Evolutionary conservation across 495 filamentous ascomycete genomes (phyloP), one percentile per base, ranked within the genome.

Genomic region (Neurospora sp.): DNA sequence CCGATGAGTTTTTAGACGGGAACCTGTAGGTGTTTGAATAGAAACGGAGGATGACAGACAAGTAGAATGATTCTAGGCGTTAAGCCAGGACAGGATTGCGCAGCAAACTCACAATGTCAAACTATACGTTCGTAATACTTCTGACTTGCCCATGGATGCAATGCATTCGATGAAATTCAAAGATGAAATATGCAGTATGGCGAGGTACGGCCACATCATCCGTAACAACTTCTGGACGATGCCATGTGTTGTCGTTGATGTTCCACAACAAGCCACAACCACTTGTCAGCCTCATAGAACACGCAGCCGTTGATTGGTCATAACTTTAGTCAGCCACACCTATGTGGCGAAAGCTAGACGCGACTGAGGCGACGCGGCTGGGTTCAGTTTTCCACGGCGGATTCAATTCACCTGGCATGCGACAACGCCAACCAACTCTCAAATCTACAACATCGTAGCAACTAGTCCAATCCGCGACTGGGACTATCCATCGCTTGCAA

Each of bases 221-320:
- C 8, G 40, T 22, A 37, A 20, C 20, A 18, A 39, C 18, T 76
- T 76, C 74, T 68, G 39, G 75, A 74, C 71, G 68, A 72, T 77
- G 73, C 72, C 11, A 27, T 59, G 20, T 59, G 48, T 1, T 48
- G 44, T 48, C n/a, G 44, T 48, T 48, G 18, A 27, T 59, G 22
- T 59, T 31, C 48, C 11, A 59, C 22, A 2, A 59, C 22, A 22
- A 77, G 76, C 74, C 76, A 75, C 76, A 75, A 1, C 10, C 5
- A 39, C 37, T 27, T 27, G 40, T 71, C 73, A 73, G 71, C 75
- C 75, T 73, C 53, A 35, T 4, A 1, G 35, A 37, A 37, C 5
- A n/a, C 1, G 14, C 31, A 35, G 31, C 7, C 16, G 6, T 16
- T 35, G 5, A 66, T 66, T 66, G 53, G 53, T 66, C 14, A 6